These are phyloP conservation scores for Chlorella sorokiniana DNA, from an alignment of 139 green algal genomes.

Conservation along the genomic window DNA sequence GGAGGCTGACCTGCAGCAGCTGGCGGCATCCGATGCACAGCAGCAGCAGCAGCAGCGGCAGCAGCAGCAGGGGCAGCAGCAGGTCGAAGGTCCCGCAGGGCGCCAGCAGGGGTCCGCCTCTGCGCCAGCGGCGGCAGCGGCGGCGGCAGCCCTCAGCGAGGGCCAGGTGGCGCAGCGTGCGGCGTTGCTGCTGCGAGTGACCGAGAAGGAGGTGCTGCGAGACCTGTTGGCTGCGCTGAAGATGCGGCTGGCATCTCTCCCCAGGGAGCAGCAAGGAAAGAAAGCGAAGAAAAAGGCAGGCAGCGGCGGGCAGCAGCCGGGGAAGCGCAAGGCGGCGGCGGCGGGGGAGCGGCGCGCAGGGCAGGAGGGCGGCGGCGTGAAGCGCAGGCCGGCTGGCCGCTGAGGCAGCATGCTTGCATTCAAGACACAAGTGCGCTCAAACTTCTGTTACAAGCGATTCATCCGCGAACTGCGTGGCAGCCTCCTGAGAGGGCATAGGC, in stretches of 20 bases:
- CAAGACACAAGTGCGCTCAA: too few relatives aligned
- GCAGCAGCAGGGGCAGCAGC: background rate
- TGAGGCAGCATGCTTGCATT: too few relatives aligned
- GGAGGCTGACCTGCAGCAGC: background rate
- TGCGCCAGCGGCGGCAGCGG: background rate
- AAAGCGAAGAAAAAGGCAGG: background rate
- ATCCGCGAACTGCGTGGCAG: too few relatives aligned
- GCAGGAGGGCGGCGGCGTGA: too few relatives aligned
- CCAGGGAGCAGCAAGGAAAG: background rate
- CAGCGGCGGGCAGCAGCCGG: background rate
- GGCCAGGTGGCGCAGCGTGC: background rate
- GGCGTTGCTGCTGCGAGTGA: constrained; percentile 29
- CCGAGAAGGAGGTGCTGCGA: constrained; percentile 40
- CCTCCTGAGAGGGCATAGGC: too few relatives aligned
- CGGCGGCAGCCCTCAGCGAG: background rate
- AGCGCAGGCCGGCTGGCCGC: too few relatives aligned
- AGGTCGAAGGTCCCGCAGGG: too few relatives aligned
- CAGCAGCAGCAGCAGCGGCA: background rate
- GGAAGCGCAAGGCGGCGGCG: background rate
- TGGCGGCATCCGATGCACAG: background rate
- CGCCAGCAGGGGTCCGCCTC: background rate
- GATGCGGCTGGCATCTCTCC: background rate
- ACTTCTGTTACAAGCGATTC: too few relatives aligned
- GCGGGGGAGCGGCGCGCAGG: background rate
- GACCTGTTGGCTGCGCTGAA: constrained; percentile 9